Evolutionary conservation across 108 stramenopile genomes (phyloP).

Genomic region (Skeletonema grethae): DNA sequence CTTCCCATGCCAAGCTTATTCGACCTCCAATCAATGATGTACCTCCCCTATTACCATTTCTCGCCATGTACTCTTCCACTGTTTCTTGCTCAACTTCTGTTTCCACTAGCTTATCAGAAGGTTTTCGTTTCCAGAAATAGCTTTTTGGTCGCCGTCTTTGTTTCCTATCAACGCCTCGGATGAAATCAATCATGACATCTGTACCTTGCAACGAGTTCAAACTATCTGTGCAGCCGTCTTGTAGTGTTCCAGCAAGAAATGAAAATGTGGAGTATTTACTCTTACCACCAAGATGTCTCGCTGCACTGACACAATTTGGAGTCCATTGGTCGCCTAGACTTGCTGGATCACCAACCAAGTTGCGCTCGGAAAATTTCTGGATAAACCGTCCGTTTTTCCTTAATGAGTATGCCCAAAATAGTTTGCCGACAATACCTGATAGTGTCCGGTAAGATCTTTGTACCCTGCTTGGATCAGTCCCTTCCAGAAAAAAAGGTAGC

Average conservation of each 20-base stretch:
- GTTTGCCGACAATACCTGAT: slow-evolving; percentile 47
- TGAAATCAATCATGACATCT: slow-evolving; percentile 46
- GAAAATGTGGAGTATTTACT: slow-evolving; percentile 64
- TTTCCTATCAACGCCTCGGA: slow-evolving; percentile 52
- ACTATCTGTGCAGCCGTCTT: slow-evolving; percentile 54
- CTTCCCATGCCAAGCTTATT: slow-evolving; percentile 62
- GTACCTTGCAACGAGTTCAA: slow-evolving; percentile 33
- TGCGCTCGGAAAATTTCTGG: slow-evolving; percentile 58
- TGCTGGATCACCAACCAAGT: slow-evolving; percentile 52
- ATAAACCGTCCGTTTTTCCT: slow-evolving; percentile 53
- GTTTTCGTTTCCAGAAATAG: slow-evolving; percentile 59
- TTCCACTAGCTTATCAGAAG: not conserved
- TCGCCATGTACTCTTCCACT: slow-evolving; percentile 32
- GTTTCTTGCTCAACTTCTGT: slow-evolving; percentile 18
- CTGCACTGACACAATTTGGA: slow-evolving; percentile 47
- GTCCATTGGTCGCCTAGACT: slow-evolving; percentile 58
- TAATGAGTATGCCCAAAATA: slow-evolving; percentile 71
- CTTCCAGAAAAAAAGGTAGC: slow-evolving; percentile 50
- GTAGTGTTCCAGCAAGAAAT: slow-evolving; percentile 63
- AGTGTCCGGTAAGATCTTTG: slow-evolving; percentile 52
- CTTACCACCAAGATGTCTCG: slow-evolving; percentile 27
- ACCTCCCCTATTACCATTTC: slow-evolving; percentile 47
- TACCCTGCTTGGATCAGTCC: slow-evolving; percentile 41
- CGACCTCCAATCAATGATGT: slow-evolving; percentile 50
- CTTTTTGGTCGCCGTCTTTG: slow-evolving; percentile 50